Base-by-base conservation (phyloP, 257 asterid genomes). In the Salvia hispanica region DNA sequence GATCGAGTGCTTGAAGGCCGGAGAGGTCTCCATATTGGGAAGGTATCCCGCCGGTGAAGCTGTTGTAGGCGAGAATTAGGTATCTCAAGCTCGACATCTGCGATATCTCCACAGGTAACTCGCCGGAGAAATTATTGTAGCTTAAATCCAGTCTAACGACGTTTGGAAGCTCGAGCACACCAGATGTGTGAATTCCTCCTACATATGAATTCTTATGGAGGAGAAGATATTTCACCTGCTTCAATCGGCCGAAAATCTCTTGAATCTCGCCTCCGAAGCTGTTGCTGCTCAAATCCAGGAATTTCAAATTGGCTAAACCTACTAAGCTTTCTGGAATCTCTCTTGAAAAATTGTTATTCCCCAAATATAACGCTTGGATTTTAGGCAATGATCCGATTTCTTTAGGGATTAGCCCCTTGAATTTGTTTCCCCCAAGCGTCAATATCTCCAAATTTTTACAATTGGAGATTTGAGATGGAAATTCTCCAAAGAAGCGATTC, bases 1-100 rank as follows among this genome's bases (percentile, higher is more conserved):
- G 86, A 75, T 94, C 99, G 61, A 94, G 82, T 6, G 95, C 96
- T 64, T 94, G 99, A 18, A 94, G 88, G 0, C 83, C 82, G 2
- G 64, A 70, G 9, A 94, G 76, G 59, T 77, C 54, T 21, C 99
- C 97, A 21, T 83, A 94, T 68, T 81, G 93, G 3, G 75, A 40
- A 14, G 99, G 99, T 73, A 94, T 89, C 47, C 53, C 71, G 6
- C 98, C 99, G 6, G 78, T 71, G 77, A 91, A 94, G n/a, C 67
- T 81, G 77, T 91, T 94, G 76, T 66, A 66, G 9, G 99, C 90
- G 21, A 94, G 96, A 66, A 89, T 70, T 76, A 94, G 71, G 76
- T 87, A 91, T 77, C 62, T 83, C 42, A 94, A 76, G 69, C 78
- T 83, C 5, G 42, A 16, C 92, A 89, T 82, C 60, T 62, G 78